These are phyloP conservation scores for Lepidium aucheri DNA, from an alignment of 345 rosid genomes.

Conservation along the genomic window DNA sequence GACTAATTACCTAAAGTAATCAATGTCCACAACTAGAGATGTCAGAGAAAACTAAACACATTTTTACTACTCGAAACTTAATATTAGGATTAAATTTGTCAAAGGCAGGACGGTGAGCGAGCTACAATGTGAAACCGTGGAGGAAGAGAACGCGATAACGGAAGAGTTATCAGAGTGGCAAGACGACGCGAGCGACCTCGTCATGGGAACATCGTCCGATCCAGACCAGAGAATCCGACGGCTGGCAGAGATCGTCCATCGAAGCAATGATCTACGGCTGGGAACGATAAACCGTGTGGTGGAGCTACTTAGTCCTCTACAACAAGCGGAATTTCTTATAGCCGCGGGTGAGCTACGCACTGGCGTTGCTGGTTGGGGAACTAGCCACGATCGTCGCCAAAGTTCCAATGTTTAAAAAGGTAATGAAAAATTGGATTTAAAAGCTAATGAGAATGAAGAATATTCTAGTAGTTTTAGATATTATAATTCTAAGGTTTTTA, in stretches of 20 bases:
- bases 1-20: not conserved
- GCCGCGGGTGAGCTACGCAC: conserved; percentile 69
- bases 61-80: conserved; percentile 6
- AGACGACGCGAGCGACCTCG: conserved; percentile 47
- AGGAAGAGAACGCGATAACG: conserved; percentile 69
- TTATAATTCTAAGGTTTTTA: not conserved
- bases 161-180: conserved; percentile 79
- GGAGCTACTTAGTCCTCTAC: conserved; percentile 54
- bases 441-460: not conserved
- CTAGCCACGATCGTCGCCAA: conserved; percentile 36
- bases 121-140: conserved; percentile 83
- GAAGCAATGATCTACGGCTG: conserved; percentile 67
- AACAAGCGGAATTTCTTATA: conserved; percentile 60
- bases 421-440: not conserved
- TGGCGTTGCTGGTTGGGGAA: conserved; percentile 63
- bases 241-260: conserved; percentile 37
- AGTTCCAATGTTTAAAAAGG: conserved; percentile 10
- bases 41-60: not conserved
- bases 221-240: conserved; percentile 36
- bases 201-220: conserved; percentile 17
- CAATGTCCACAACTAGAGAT: not conserved
- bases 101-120: conserved; percentile 66
- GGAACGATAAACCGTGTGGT: conserved; percentile 44
- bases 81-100: conserved; percentile 19
- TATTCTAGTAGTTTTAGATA: not conserved